Base-by-base conservation (phyloP, 2,329 filamentous ascomycete species). In the Orbilia brochopaga region DNA sequence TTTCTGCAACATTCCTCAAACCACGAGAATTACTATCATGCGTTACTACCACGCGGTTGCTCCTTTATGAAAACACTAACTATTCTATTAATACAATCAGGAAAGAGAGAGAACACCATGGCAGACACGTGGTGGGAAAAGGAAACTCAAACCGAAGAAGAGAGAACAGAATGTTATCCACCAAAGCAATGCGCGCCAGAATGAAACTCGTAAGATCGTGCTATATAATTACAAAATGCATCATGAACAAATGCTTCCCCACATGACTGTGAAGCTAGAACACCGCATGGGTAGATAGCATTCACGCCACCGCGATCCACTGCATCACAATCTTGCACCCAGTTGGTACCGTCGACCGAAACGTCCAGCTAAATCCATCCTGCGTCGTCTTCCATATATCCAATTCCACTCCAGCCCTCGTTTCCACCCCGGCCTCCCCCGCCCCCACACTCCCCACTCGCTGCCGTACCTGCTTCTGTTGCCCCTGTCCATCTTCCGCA, bases 291-390 rank as follows among this genome's bases (percentile, higher is more conserved):
- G 19, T 37, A 13, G 4, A 6, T 40, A 52, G 7, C 6, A 2
- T 4, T 69, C 42, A 70, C 23, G 55, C 60, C 24, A 70, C 27
- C 27, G 66, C 66, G 13, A 70, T 60, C 66, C 66, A 70, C 30
- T 70, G 66, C 66, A 70, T 70, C 8, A 70, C 55, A 27, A 70
- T 48, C 42, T 64, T 70, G 30, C 66, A 70, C 54, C 59, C 66
- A 48, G 63, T 70, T 21, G 59, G 59, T 30, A 70, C 59, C 37
- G 59, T 32, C 37, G 66, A 44, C 24, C 40, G 58, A 27, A 59
- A 70, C 19, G n/a, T 55, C 59, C 59, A 70, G 19, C 30, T 51
- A 37, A 70, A 70, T 48, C 59, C 66, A 4, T 70, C 59, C 55
- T 32, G 51, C 13, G 66, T 64, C n/a, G 60, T 64, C 51, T 70